phyloP scores from a whole-genome alignment of 108 stramenopile species.

The Nannochloropsis gaditana region DNA sequence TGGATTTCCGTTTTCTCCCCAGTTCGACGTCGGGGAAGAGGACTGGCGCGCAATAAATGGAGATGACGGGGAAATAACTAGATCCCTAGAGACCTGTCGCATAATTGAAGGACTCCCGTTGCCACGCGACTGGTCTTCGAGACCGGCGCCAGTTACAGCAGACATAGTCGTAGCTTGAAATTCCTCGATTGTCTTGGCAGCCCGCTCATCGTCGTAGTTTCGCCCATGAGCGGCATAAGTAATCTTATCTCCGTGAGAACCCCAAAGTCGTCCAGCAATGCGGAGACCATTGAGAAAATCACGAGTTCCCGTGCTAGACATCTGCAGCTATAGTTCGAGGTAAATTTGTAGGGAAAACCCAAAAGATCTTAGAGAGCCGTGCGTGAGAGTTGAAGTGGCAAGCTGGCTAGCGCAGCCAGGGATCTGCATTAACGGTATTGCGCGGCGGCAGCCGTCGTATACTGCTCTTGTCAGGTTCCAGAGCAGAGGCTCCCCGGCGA shows the following conservation, averaged over 20 bases:
- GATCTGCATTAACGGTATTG: too few relatives aligned
- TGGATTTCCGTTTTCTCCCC: neutral
- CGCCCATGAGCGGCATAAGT: neutral
- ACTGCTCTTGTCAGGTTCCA: too few relatives aligned
- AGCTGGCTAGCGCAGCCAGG: too few relatives aligned
- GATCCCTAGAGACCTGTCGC: neutral
- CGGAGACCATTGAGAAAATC: constrained; percentile 19
- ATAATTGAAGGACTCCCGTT: neutral
- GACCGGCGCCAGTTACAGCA: neutral
- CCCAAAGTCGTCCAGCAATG: neutral
- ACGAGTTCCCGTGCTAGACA: constrained; percentile 12
- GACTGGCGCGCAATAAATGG: neutral
- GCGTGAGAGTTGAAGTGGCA: too few relatives aligned
- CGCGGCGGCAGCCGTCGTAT: too few relatives aligned
- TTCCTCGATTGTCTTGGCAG: neutral
- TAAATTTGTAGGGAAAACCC: too few relatives aligned
- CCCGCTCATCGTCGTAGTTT: neutral
- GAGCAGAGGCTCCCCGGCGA: too few relatives aligned
- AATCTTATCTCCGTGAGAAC: constrained; percentile 2
- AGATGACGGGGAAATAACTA: neutral
- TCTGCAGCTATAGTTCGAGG: neutral
- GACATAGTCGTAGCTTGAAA: too few relatives aligned
- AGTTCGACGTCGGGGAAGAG: neutral
- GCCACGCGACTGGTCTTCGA: neutral
- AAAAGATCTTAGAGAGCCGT: too few relatives aligned